Evolutionary conservation across 2,329 filamentous ascomycete genomes (phyloP).

Genomic region (Venturiaceae sp.): DNA sequence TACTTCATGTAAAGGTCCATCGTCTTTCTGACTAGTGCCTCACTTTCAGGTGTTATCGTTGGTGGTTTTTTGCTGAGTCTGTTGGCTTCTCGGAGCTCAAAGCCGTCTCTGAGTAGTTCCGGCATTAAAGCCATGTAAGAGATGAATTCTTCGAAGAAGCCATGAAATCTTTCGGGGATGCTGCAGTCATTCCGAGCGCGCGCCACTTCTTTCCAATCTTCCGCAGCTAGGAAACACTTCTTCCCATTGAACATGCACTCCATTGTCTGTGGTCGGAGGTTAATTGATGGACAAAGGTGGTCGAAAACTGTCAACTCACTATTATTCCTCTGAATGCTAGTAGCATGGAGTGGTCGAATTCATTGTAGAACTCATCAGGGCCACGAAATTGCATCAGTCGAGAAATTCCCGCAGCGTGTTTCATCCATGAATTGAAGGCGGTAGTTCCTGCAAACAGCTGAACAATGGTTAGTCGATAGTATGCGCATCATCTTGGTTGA

Average conservation of each 20-base stretch:
- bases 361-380: neutral
- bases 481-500: neutral
- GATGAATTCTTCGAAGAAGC: neutral
- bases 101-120: neutral
- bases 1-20: neutral
- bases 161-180: neutral
- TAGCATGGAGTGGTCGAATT: conserved; percentile 1
- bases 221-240: neutral
- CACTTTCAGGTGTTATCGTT: neutral
- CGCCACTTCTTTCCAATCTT: neutral
- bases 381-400: conserved; percentile 2
- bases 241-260: conserved; percentile 6
- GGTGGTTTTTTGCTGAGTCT: neutral
- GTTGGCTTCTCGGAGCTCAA: neutral
- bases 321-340: conserved; percentile 1
- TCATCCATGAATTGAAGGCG: conserved; percentile 6
- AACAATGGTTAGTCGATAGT: neutral
- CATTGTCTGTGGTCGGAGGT: neutral
- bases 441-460: conserved; percentile 4
- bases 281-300: neutral
- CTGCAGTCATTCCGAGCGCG: neutral
- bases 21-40: neutral
- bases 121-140: neutral
- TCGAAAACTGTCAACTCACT: neutral
- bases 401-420: conserved; percentile 3